Percentiles rank a stretch among this genome's conserved stretches.
These are phyloP conservation scores for Colletotrichum higginsianum DNA, from an alignment of 2,329 filamentous ascomycete genomes.

Conservation along the genomic window DNA sequence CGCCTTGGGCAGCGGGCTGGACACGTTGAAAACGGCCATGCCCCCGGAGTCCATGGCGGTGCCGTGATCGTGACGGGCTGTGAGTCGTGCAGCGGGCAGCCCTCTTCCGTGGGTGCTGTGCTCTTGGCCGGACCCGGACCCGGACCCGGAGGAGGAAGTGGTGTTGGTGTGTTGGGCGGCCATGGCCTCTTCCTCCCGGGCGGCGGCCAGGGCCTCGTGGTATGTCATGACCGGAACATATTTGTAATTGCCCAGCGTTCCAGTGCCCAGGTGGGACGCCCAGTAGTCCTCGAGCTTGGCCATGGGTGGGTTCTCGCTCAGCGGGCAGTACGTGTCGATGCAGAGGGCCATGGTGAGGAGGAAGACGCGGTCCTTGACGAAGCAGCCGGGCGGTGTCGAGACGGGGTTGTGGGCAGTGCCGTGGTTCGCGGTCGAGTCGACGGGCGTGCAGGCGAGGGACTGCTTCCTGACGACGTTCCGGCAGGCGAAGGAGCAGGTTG, in stretches of 20 bases:
- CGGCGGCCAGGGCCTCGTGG: slow-evolving; percentile 28
- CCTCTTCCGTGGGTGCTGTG: background rate
- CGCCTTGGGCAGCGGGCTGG: background rate
- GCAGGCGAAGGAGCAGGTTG: slow-evolving; percentile 51
- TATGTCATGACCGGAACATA: slow-evolving; percentile 36
- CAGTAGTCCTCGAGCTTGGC: slow-evolving; percentile 25
- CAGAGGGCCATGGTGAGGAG: slow-evolving; percentile 47
- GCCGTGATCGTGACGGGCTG: slow-evolving; percentile 38
- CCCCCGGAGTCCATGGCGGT: slow-evolving; percentile 20
- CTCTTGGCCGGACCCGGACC: too few relatives aligned
- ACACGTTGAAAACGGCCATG: background rate
- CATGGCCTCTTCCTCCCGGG: slow-evolving; percentile 44
- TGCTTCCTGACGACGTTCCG: slow-evolving; percentile 43
- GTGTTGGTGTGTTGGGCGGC: slow-evolving; percentile 14
- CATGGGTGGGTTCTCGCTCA: slow-evolving; percentile 6
- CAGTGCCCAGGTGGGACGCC: slow-evolving; percentile 25
- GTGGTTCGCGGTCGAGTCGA: slow-evolving; percentile 14
- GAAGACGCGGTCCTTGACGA: slow-evolving; percentile 47
- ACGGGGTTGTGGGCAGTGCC: slow-evolving; percentile 32
- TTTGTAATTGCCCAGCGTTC: slow-evolving; percentile 33
- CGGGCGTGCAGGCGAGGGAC: slow-evolving; percentile 46
- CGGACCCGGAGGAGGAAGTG: background rate
- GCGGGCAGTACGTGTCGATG: slow-evolving; percentile 46
- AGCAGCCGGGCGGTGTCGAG: slow-evolving; percentile 47
- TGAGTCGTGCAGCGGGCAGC: background rate